Evolutionary conservation across 441 rosid species (phyloP).

Genomic region (Gossypium gossypioides): DNA sequence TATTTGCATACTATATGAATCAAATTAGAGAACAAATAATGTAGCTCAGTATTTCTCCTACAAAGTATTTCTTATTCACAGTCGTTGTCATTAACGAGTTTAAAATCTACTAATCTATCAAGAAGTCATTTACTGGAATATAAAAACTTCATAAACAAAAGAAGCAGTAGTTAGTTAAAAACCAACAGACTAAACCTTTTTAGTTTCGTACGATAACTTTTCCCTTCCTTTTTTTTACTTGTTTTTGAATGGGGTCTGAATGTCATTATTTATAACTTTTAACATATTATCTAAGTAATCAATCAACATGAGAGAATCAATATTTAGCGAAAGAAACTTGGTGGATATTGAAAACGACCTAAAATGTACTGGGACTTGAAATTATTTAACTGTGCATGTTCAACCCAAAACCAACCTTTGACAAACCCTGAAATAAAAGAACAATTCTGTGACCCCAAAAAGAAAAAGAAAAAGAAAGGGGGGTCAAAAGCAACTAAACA

Average conservation of each 20-base stretch:
- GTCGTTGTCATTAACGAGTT: not conserved
- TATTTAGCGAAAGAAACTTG: conserved; percentile 7
- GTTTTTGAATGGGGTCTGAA: not conserved
- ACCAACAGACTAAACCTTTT: not conserved
- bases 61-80: not conserved
- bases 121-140: not conserved
- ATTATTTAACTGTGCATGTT: conserved; percentile 30
- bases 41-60: not conserved
- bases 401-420: conserved; percentile 23
- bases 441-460: conserved; percentile 6
- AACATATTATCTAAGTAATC: not conserved
- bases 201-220: not conserved
- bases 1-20: not conserved
- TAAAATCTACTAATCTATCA: not conserved
- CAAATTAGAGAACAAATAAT: not conserved
- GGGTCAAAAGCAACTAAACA: conserved; percentile 10
- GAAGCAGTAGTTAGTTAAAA: not conserved
- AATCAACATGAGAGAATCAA: conserved; percentile 2
- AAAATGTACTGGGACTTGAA: conserved; percentile 10
- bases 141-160: not conserved
- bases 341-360: conserved; percentile 5
- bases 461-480: not conserved
- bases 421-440: conserved; percentile 15
- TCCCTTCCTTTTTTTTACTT: not conserved
- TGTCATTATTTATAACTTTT: not conserved